Percentiles rank a stretch among this genome's conserved stretches.
Conservation (phyloP, 2,329 filamentous ascomycete genomes). For the Cordyceps cateniannulata region DNA sequence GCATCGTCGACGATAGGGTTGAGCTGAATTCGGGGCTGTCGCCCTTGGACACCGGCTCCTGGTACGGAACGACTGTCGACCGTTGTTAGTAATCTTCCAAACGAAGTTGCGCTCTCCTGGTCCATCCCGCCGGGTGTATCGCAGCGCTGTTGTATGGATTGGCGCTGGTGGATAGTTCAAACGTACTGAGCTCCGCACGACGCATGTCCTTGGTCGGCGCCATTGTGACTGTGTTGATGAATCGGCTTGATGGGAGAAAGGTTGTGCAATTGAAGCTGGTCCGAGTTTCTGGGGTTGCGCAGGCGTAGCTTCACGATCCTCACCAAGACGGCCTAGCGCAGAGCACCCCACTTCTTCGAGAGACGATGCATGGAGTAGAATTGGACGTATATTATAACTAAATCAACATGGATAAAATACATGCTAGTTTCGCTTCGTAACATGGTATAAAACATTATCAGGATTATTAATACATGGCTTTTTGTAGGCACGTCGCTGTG, state of each 20-base stretch:
- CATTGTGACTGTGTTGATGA: constrained; percentile 36
- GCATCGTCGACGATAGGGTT: constrained; percentile 69
- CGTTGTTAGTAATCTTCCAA: not conserved
- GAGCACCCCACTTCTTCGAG: not conserved
- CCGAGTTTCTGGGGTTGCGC: not conserved
- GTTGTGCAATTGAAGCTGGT: not conserved
- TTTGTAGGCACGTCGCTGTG: not conserved
- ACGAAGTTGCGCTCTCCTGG: not conserved
- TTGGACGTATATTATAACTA: not conserved
- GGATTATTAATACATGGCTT: not conserved
- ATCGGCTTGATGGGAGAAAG: not conserved
- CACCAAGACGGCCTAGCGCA: not conserved
- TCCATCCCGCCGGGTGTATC: too few species aligned
- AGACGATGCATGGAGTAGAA: not conserved
- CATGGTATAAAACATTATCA: not conserved
- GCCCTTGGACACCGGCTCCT: constrained; percentile 63
- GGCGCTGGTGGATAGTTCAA: not conserved
- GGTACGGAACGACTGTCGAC: constrained; percentile 73
- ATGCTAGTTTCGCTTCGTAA: constrained; percentile 6
- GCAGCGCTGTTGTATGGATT: not conserved
- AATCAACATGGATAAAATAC: not conserved
- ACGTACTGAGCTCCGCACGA: constrained; percentile 63
- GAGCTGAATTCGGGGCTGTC: constrained; percentile 64
- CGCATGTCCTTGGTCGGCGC: constrained; percentile 70
- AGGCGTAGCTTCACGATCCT: not conserved